A percentile compares a stretch with the other conserved stretches of the same genome.
Conservation (phyloP, 140 eudicot genomes). For the Erigeron philadelphicus region DNA sequence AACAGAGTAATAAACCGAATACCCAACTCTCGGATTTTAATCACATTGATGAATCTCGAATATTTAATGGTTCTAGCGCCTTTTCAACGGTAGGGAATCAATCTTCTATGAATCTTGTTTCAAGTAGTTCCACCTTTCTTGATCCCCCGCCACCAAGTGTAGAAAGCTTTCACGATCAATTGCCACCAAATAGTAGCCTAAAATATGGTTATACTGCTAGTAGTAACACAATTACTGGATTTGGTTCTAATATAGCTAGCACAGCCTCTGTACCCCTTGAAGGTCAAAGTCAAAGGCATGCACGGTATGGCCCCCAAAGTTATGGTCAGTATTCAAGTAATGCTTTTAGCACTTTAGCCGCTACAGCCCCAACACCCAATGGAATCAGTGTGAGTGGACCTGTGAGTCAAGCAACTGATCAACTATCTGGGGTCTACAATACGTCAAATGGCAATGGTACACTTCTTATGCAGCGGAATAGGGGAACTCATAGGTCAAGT, state of each 20-base stretch:
- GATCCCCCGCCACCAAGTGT: slow-evolving; percentile 36
- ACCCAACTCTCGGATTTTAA: slow-evolving; percentile 43
- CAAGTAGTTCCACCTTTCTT: slow-evolving; percentile 39
- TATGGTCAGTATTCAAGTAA: slow-evolving; percentile 41
- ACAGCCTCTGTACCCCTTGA: slow-evolving; percentile 45
- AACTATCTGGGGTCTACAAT: slow-evolving; percentile 33
- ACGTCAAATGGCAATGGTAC: slow-evolving; percentile 38
- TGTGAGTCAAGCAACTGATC: slow-evolving; percentile 39
- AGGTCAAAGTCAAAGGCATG: slow-evolving; percentile 49
- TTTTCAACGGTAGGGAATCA: slow-evolving; percentile 41
- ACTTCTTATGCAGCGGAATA: slow-evolving; percentile 30
- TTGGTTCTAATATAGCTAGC: slow-evolving; percentile 39
- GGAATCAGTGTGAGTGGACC: slow-evolving; percentile 32
- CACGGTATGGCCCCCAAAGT: slow-evolving; percentile 38
- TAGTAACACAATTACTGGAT: slow-evolving; percentile 30
- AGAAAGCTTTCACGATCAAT: slow-evolving; percentile 37
- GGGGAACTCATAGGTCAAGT: slow-evolving; percentile 31
- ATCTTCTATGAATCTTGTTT: slow-evolving; percentile 38
- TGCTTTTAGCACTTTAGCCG: slow-evolving; percentile 33
- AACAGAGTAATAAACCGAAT: slow-evolving; percentile 37
- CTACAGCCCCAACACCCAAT: slow-evolving; percentile 29
- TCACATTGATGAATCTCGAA: slow-evolving; percentile 41
- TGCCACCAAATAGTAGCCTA: slow-evolving; percentile 30
- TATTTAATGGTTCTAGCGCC: slow-evolving; percentile 29
- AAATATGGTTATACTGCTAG: slow-evolving; percentile 39